Evolutionary conservation across 2,329 filamentous ascomycete genomes (phyloP), one percentile per base, ranked within the genome.

Genomic region (Aspergillus nomiae): DNA sequence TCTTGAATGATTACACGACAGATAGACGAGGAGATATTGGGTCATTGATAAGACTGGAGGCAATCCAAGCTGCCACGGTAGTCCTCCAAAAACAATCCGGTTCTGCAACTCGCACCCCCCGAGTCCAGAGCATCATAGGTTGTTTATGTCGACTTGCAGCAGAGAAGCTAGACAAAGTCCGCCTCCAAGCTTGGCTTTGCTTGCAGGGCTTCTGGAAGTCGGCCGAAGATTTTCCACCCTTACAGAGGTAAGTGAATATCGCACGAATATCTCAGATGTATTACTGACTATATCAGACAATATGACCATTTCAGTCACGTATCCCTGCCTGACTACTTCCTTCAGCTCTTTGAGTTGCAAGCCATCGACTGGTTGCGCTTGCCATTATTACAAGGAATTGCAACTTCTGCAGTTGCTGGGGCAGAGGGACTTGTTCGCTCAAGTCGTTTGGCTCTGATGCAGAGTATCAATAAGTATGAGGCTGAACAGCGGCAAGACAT

Each of bases 101-200:
- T 9, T 48, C 59, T 50, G 48, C 60, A 21, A 36, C 57, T 45
- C 67, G 61, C 30, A 62, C 69, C 28, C 21, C 63, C 46, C 64
- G 68, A 26, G 58, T 73, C 4, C 68, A 75, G 56, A 62, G 68
- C 11, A 61, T 81, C 2, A 65, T 78, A n/a, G 71, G 71, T 19
- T 79, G 81, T 54, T 73, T 87, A 3, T 81, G 92, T 36, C 86
- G 93, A 1, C 83, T 98, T 16, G 89, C 92, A 2, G 87, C 91
- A 0, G 95, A 99, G 77, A 97, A 96, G 74, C 84, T 98, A 2
- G 94, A 98, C 76, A 91, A 92, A 65, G 90, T 98, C 21, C 88
- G 95, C 28, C 81, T 86, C 46, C 75, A 80, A 65, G 81, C 81
- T 41, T 83, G 81, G 79, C 73, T 71, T 45, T 81, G 78, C 68